Evolutionary conservation across 371 early-diverging fungal genomes (phyloP), one percentile per base, ranked within the genome.

Genomic region (Rhizopus arrhizus): DNA sequence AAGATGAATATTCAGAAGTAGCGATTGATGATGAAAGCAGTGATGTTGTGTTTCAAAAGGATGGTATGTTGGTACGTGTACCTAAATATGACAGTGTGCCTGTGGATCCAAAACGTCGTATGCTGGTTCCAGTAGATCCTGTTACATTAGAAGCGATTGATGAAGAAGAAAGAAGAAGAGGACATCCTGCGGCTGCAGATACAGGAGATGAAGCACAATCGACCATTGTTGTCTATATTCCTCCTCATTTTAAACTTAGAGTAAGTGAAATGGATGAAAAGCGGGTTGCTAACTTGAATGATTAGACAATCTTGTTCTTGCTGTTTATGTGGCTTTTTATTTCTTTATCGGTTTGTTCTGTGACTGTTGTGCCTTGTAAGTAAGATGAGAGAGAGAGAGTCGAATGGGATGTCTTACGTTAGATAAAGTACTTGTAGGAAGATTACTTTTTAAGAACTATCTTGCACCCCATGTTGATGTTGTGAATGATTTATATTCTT

Each of bases 61-160:
- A 89, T 59, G 89, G 89, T 6, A 72, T 78, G 15, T 76, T 85
- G 51, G 70, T 85, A 38, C 85, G 92, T 12, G 93, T 84, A 1
- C 93, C 93, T 3, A 84, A 84, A 29, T 73, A 78, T 32, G 92
- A 92, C 62, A 83, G 84, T 4, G 83, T 91, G 3, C 84, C 89
- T 12, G 85, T 91, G 5, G 74, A 85, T 42, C 87, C 85, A 22
- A 81, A 84, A 35, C 81, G 89, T 9, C 74, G 82, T 13, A 89
- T 92, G 84, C 64, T 92, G 10, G 86, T 92, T 5, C 91, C 88
- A 28, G 84, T 91, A 9, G 85, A 89, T 46, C 80, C 80, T 11
- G 80, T 79, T 31, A 65, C 77, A 22, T 85, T 89, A 11, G 74
- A 72, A 7, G 84, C 91, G 3, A 51, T 84, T 29, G 80, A 89